phyloP scores from a whole-genome alignment of 2,329 filamentous ascomycete genomes.

The Fusarium circinatum region DNA sequence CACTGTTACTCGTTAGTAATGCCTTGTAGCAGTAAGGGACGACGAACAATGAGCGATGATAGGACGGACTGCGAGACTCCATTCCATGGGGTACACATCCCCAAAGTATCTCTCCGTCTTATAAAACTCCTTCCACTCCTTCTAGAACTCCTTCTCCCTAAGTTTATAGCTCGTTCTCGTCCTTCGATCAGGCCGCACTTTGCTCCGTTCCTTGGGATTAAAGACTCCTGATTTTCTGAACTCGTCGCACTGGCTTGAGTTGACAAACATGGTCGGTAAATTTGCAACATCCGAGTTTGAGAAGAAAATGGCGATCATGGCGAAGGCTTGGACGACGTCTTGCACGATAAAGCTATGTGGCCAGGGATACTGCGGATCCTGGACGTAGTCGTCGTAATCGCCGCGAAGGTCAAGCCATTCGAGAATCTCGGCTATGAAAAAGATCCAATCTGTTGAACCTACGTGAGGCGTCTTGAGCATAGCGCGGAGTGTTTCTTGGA shows the following conservation, averaged over 20 bases:
- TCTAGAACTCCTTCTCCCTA: constrained; percentile 37
- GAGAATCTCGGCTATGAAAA: constrained; percentile 36
- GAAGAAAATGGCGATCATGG: constrained; percentile 44
- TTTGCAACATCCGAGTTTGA: constrained; percentile 13
- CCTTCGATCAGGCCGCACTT: constrained; percentile 36
- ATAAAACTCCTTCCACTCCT: constrained; percentile 35
- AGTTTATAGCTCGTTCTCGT: constrained; percentile 40
- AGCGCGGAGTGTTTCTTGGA: constrained; percentile 27
- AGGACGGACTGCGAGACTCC: constrained; percentile 42
- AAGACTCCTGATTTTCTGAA: constrained; percentile 38
- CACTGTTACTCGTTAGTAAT: constrained; percentile 32
- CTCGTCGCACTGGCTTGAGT: constrained; percentile 21
- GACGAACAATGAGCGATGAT: constrained; percentile 39
- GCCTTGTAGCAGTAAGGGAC: no score
- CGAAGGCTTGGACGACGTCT: constrained; percentile 42
- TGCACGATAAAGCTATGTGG: constrained; percentile 42
- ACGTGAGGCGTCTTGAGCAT: constrained; percentile 26
- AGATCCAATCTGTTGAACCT: constrained; percentile 39
- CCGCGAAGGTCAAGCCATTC: constrained; percentile 38
- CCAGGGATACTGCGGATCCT: constrained; percentile 34
- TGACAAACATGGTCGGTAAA: constrained; percentile 31
- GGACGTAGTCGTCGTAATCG: constrained; percentile 25
- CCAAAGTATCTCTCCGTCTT: constrained; percentile 20
- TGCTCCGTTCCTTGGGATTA: constrained; percentile 31
- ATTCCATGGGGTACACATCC: constrained; percentile 42